A percentile compares a stretch with the other conserved stretches of the same genome.
phyloP scores from a whole-genome alignment of 129 eudicot genomes.

The Flaveria robusta region DNA sequence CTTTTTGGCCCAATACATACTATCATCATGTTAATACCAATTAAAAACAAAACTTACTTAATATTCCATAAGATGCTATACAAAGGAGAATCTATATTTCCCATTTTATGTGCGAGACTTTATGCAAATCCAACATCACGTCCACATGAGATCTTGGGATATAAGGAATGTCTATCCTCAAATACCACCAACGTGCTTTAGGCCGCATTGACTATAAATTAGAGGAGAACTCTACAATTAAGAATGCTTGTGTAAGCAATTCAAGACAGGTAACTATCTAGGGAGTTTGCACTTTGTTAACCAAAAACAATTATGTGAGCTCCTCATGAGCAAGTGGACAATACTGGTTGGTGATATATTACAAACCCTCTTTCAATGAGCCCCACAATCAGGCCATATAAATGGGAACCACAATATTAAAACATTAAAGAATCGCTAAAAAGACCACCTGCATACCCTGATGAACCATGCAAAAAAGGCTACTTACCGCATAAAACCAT shows the following conservation, averaged over 20 bases:
- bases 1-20: conserved; percentile 99
- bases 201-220: background rate
- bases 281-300: background rate
- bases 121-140: background rate
- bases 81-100: background rate
- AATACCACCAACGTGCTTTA: background rate
- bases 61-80: background rate
- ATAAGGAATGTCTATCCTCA: background rate
- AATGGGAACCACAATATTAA: background rate
- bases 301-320: background rate
- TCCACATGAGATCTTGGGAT: background rate
- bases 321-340: background rate
- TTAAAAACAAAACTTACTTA: conserved; percentile 8
- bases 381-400: background rate
- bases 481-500: conserved; percentile 97
- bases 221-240: background rate
- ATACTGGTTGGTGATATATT: background rate
- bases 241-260: background rate
- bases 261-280: background rate
- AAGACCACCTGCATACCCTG: background rate
- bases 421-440: background rate
- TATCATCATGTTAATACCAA: conserved; percentile 28
- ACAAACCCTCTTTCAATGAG: background rate
- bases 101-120: background rate
- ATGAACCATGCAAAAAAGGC: background rate